A percentile compares a stretch with the other conserved stretches of the same genome.
Conservation (phyloP, 805 yeast species). For the Cyberlindnera maritima region DNA sequence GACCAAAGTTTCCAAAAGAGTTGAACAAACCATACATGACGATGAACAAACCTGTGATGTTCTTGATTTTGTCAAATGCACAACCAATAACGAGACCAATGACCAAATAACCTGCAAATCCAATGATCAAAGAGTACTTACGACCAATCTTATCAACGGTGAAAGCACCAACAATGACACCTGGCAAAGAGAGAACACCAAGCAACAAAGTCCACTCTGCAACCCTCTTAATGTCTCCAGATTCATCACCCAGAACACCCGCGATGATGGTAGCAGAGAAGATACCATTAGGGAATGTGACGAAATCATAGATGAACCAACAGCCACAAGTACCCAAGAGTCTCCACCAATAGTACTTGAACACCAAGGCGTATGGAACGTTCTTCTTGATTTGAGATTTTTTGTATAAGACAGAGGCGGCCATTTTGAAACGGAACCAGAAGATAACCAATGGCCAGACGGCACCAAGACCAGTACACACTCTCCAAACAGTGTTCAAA, state of each 20-base stretch:
- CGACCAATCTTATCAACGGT: conserved; percentile 66
- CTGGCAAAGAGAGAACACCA: conserved; percentile 67
- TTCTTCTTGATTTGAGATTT: conserved; percentile 58
- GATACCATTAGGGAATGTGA: conserved; percentile 76
- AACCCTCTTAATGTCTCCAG: conserved; percentile 45
- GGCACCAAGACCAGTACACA: conserved; percentile 61
- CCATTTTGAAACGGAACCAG: conserved; percentile 69
- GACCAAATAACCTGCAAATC: conserved; percentile 67
- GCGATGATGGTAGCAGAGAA: conserved; percentile 62
- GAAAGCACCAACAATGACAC: conserved; percentile 67
- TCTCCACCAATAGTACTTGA: conserved; percentile 67
- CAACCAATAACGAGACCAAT: conserved; percentile 72
- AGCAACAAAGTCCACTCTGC: conserved; percentile 75
- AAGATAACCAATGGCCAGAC: conserved; percentile 72
- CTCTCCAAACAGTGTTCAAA: conserved; percentile 61
- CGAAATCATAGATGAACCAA: conserved; percentile 82
- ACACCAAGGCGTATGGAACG: conserved; percentile 57
- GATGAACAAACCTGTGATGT: conserved; percentile 61
- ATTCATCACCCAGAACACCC: conserved; percentile 40
- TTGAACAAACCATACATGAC: conserved; percentile 73
- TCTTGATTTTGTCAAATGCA: conserved; percentile 52
- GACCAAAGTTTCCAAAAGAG: conserved; percentile 71
- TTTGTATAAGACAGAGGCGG: conserved; percentile 60
- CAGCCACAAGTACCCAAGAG: conserved; percentile 68
- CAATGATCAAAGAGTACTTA: conserved; percentile 66